phyloP scores from a whole-genome alignment of 495 filamentous ascomycete species.

The Aspergillus carlsbadensis region DNA sequence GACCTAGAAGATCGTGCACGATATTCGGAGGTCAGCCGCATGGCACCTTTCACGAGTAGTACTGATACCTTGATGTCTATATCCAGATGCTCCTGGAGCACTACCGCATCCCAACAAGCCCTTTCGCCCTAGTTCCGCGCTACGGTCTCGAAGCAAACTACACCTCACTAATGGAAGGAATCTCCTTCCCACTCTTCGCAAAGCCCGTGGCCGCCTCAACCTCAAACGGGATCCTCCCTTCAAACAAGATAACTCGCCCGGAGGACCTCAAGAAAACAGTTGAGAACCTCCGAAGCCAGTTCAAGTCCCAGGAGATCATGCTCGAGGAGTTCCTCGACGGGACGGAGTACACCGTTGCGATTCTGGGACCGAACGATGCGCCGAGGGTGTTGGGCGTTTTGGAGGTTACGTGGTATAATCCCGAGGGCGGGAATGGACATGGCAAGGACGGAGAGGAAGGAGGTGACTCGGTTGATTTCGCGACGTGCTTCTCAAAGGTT shows the following conservation, averaged over 20 bases:
- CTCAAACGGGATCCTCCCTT: conserved; percentile 5
- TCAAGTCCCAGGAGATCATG: neutral
- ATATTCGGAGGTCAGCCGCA: too few species aligned
- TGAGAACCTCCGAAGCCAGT: neutral
- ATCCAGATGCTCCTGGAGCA: conserved; percentile 38
- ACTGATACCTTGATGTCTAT: too few species aligned
- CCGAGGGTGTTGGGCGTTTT: conserved; percentile 3
- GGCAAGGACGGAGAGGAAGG: too few species aligned
- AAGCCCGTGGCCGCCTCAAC: conserved; percentile 9
- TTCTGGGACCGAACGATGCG: conserved; percentile 5
- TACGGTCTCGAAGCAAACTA: neutral
- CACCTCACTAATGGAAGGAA: neutral
- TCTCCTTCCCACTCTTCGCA: conserved; percentile 5
- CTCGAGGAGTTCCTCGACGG: conserved; percentile 8
- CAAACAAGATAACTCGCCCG: conserved; percentile 1
- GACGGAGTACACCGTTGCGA: conserved; percentile 8
- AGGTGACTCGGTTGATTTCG: neutral
- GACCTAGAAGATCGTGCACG: neutral
- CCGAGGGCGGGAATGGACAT: neutral
- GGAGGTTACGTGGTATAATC: conserved; percentile 9
- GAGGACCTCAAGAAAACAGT: neutral
- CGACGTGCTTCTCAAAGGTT: conserved; percentile 7
- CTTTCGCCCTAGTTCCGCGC: conserved; percentile 3
- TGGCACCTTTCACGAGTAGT: too few species aligned
- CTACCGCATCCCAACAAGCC: conserved; percentile 5